Evolutionary conservation across 192 early-diverging fungal genomes (phyloP).

Genomic region (Entomortierella chlamydospora): DNA sequence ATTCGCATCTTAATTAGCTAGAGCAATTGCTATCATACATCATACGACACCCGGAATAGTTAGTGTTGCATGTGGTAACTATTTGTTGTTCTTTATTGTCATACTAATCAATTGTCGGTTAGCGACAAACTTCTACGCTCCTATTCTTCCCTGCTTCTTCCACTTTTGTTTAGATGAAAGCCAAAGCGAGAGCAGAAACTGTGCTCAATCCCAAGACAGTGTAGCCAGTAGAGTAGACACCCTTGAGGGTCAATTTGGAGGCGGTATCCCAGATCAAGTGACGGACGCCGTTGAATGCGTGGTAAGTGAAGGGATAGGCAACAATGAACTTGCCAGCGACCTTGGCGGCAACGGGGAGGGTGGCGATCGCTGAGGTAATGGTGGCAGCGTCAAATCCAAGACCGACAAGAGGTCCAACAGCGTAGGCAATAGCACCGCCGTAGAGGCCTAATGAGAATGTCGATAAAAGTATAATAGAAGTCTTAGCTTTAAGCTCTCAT

Average conservation of each 20-base stretch:
- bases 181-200: constrained; percentile 65
- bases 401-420: constrained; percentile 70
- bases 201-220: constrained; percentile 73
- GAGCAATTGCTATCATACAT: no score
- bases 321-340: constrained; percentile 79
- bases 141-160: no score
- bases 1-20: no score
- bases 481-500: background rate
- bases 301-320: constrained; percentile 82
- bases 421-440: constrained; percentile 75
- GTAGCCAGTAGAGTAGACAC: constrained; percentile 87
- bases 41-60: no score
- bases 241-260: constrained; percentile 74
- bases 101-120: no score
- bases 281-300: constrained; percentile 86
- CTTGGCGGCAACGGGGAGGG: constrained; percentile 73
- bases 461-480: background rate
- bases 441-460: constrained; percentile 65
- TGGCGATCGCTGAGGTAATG: constrained; percentile 72
- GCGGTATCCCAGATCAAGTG: constrained; percentile 95
- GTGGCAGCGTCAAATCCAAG: constrained; percentile 73
- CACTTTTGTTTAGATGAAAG: constrained; percentile 59
- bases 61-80: no score
- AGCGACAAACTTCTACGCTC: no score
- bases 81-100: no score